Evolutionary conservation across 441 rosid genomes (phyloP).

Genomic region (Euphorbia schlechtendalii): DNA sequence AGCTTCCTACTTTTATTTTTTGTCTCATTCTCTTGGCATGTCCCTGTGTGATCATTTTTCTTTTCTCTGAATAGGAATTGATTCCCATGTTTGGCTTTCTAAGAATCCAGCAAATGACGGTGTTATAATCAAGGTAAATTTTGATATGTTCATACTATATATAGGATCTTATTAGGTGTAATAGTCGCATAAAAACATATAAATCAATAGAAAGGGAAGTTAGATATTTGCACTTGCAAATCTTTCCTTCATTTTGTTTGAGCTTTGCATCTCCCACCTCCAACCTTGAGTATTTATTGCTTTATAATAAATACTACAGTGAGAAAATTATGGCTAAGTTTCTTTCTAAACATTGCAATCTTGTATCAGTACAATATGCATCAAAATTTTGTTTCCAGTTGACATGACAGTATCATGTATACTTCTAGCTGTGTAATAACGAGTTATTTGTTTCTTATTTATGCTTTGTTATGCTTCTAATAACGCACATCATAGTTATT

Average conservation of each 20-base stretch:
- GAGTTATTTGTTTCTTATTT: too few relatives aligned
- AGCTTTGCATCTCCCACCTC: not conserved
- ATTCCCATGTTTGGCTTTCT: conserved; percentile 40
- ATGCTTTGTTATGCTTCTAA: too few relatives aligned
- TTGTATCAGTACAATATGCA: too few relatives aligned
- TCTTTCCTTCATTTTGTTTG: not conserved
- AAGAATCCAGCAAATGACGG: conserved; percentile 28
- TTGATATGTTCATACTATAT: not conserved
- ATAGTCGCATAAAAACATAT: not conserved
- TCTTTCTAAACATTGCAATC: not conserved
- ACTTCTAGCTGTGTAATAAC: too few relatives aligned
- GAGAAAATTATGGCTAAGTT: not conserved
- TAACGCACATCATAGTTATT: not conserved
- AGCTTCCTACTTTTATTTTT: conserved; percentile 14
- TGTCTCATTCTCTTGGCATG: conserved; percentile 10
- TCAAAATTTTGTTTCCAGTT: too few relatives aligned
- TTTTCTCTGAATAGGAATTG: conserved; percentile 35
- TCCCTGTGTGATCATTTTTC: conserved; percentile 7
- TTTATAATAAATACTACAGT: not conserved
- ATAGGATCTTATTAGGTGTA: not conserved
- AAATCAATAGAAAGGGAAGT: conserved; percentile 1
- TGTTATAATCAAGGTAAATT: conserved; percentile 55
- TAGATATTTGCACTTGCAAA: not conserved
- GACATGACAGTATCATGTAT: too few relatives aligned
- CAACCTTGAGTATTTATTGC: not conserved